phyloP scores from a whole-genome alignment of 106 monocot species.

The Agapanthus africanus region DNA sequence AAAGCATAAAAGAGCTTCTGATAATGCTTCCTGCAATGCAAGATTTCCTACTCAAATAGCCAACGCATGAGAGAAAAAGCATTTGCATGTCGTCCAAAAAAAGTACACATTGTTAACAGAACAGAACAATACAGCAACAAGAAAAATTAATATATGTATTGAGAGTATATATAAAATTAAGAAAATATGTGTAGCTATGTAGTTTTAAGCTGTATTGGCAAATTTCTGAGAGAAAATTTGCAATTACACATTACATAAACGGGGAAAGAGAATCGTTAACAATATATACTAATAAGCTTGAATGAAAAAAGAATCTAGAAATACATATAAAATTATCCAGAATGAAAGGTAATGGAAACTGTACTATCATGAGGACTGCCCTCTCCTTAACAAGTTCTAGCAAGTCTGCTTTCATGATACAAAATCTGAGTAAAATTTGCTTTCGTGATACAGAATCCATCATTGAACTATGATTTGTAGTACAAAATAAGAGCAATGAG shows the following conservation, averaged over 20 bases:
- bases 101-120: background rate
- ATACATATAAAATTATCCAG: background rate
- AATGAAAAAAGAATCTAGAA: background rate
- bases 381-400: too few species aligned
- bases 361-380: background rate
- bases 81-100: background rate
- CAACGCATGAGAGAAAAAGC: background rate
- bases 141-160: background rate
- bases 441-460: too few species aligned
- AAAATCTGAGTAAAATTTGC: too few species aligned
- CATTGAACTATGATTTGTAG: background rate
- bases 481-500: background rate
- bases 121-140: background rate
- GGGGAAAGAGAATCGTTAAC: too few species aligned
- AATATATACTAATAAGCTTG: too few species aligned
- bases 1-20: slow-evolving; percentile 84
- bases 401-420: background rate
- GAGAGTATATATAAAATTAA: background rate
- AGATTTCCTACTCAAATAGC: background rate
- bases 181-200: background rate
- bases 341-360: background rate
- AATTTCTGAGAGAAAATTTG: background rate
- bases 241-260: too few species aligned
- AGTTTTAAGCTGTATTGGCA: background rate
- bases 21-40: slow-evolving; percentile 43